Evolutionary conservation across 495 filamentous ascomycete species (phyloP), one percentile per base, ranked within the genome.

Genomic region (Schizothecium vesticola): DNA sequence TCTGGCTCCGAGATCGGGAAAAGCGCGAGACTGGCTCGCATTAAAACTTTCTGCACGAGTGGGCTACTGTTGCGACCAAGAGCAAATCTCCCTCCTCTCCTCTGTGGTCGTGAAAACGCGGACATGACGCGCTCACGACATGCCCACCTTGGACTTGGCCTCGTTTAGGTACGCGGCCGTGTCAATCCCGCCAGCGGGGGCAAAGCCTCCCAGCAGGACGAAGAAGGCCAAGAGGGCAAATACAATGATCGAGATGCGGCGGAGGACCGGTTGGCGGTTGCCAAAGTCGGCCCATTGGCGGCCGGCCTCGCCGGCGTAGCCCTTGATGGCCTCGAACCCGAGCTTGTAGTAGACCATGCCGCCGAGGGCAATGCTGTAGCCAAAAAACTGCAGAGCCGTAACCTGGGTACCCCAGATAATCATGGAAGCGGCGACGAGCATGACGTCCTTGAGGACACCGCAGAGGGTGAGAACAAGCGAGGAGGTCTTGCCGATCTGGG

Each of bases 331-430:
- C 56, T 96, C 92, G 58, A 85, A 87, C 64, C 95, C 95, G 71
- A 98, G 91, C 86, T 97, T 97, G 88, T 97, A 97, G 89, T 95
- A 96, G 71, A 97, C 81, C 78, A 99, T 92, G 73, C 95, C 95
- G 73, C 85, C 80, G 31, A 99, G 88, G 61, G 95, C 93, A 75
- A 99, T 88, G 75, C 86, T 88, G 86, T 99, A 99, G 72, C 95
- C 95, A 82, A 98, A 96, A 81, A 91, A 89, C 82, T 99, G 95
- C 59, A 96, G 87, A 59, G 77, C 78, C 23, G 91, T 86, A 74
- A 99, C 90, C 24, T 89, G 88, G 69, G 92, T 95, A 67, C 89
- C 83, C 90, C 92, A 97, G 79, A 99, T 90, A 69, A 91, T 75
- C 86, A 97, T 95, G 66, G 92, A 97, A 63, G 92, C 91, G 64